Evolutionary conservation across 2,329 filamentous ascomycete species (phyloP).

Genomic region (Davidsoniella neocaledoniae): DNA sequence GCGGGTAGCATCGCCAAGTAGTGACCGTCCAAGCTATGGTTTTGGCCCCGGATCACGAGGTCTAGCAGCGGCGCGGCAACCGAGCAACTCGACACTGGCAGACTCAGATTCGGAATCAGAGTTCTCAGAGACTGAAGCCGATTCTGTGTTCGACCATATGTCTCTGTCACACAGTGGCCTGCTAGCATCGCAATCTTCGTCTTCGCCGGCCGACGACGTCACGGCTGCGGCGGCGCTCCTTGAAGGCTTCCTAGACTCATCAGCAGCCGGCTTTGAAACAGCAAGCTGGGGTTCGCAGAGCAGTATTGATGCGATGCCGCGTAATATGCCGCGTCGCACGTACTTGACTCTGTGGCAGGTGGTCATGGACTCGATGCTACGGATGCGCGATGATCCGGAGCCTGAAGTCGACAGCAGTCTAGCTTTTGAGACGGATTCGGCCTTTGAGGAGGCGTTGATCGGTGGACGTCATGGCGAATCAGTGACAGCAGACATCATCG

Average conservation of each 20-base stretch:
- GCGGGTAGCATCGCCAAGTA: not conserved
- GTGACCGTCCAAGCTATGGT: not conserved
- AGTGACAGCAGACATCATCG: no score
- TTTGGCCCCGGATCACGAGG: no score
- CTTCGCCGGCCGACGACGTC: no score
- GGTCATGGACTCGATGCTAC: slow-evolving; percentile 3
- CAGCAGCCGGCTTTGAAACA: not conserved
- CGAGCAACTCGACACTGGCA: not conserved
- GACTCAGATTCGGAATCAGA: slow-evolving; percentile 1
- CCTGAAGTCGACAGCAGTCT: no score
- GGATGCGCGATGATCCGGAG: slow-evolving; percentile 6
- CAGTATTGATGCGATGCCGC: not conserved
- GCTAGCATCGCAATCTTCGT: not conserved
- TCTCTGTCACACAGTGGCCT: not conserved
- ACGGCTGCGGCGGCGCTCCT: no score
- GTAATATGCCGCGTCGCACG: not conserved
- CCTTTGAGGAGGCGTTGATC: no score
- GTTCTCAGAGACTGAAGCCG: not conserved
- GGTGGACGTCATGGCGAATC: no score
- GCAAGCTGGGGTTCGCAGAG: not conserved
- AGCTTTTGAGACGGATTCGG: no score
- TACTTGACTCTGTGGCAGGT: slow-evolving; percentile 5
- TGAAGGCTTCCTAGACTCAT: not conserved
- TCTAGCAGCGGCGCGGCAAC: no score
- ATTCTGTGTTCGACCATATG: not conserved